These are phyloP conservation scores for Tricholoma hemisulphureum DNA, from an alignment of 768 basidiomycete species.

Conservation along the genomic window DNA sequence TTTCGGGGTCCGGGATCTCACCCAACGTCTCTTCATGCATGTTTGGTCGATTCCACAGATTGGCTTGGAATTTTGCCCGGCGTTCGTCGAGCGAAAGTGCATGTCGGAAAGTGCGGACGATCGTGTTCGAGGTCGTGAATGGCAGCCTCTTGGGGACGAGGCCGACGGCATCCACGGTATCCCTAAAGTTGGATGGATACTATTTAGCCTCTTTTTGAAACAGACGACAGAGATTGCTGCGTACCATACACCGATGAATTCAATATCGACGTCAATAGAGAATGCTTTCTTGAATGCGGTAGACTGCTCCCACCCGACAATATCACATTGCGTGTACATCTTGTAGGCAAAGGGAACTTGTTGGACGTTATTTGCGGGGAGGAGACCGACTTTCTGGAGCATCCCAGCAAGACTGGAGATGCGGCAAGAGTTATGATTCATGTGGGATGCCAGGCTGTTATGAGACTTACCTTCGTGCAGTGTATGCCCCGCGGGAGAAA, in stretches of 20 bases:
- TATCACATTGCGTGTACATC: constrained; percentile 56
- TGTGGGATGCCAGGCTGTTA: no score
- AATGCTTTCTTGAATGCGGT: constrained; percentile 57
- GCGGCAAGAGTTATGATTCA: constrained; percentile 3
- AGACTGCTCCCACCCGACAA: constrained; percentile 47
- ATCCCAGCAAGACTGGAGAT: constrained; percentile 47
- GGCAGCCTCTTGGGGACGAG: constrained; percentile 51
- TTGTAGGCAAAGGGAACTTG: constrained; percentile 65
- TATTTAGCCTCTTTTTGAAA: background rate
- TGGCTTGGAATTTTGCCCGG: constrained; percentile 57
- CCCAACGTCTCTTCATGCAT: constrained; percentile 28
- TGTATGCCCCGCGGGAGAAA: constrained; percentile 68
- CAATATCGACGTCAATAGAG: constrained; percentile 50
- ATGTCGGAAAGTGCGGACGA: constrained; percentile 62
- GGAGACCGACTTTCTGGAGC: constrained; percentile 51
- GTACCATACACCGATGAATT: constrained; percentile 63
- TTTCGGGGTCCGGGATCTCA: background rate
- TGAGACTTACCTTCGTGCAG: constrained; percentile 45
- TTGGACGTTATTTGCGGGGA: constrained; percentile 47
- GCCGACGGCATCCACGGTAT: constrained; percentile 67
- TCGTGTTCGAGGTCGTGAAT: constrained; percentile 54
- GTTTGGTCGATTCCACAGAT: constrained; percentile 45
- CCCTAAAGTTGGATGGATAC: constrained; percentile 44
- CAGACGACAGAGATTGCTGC: no score
- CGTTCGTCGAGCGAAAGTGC: constrained; percentile 63